Percentiles rank a stretch among this genome's conserved stretches.
Conservation (phyloP, 768 basidiomycete genomes). For the Lactarius hatsudake region DNA sequence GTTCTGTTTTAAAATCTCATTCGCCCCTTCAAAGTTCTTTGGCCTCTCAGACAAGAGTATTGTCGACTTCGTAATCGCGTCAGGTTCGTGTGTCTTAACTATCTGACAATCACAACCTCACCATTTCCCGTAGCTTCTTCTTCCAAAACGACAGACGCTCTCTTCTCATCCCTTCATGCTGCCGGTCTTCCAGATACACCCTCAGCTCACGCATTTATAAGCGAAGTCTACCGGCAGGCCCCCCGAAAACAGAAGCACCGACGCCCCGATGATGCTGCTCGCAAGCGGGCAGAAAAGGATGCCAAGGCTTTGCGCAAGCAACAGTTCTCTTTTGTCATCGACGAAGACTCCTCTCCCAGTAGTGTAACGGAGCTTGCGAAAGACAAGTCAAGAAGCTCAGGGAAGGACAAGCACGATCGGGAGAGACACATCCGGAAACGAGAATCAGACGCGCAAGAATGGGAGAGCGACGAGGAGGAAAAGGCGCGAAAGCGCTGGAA, state of each 20-base stretch:
- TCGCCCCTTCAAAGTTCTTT: slow-evolving; percentile 57
- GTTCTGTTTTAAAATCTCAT: slow-evolving; percentile 6
- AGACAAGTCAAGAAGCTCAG: slow-evolving; percentile 35
- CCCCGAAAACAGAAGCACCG: slow-evolving; percentile 80
- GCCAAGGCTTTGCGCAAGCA: slow-evolving; percentile 64
- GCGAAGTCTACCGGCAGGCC: slow-evolving; percentile 69
- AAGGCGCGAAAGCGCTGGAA: slow-evolving; percentile 62
- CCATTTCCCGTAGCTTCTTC: slow-evolving; percentile 57
- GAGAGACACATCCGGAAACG: slow-evolving; percentile 74
- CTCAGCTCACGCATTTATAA: slow-evolving; percentile 76
- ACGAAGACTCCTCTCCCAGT: slow-evolving; percentile 58
- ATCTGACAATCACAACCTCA: slow-evolving; percentile 14
- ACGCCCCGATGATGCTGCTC: slow-evolving; percentile 43
- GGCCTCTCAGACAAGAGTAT: slow-evolving; percentile 81
- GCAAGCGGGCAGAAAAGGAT: slow-evolving; percentile 74
- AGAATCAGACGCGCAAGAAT: slow-evolving; percentile 76
- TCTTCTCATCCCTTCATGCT: slow-evolving; percentile 71
- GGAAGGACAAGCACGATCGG: slow-evolving; percentile 50
- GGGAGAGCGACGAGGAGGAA: slow-evolving; percentile 92
- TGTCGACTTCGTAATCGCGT: slow-evolving; percentile 83
- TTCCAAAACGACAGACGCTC: slow-evolving; percentile 73
- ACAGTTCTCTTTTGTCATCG: slow-evolving; percentile 79
- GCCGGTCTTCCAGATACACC: slow-evolving; percentile 81
- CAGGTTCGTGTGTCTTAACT: slow-evolving; percentile 49
- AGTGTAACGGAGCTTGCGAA: slow-evolving; percentile 39